A percentile compares a stretch with the other conserved stretches of the same genome.
Evolutionary conservation across 2,329 filamentous ascomycete genomes (phyloP).

Genomic region (Phialophora expanda): DNA sequence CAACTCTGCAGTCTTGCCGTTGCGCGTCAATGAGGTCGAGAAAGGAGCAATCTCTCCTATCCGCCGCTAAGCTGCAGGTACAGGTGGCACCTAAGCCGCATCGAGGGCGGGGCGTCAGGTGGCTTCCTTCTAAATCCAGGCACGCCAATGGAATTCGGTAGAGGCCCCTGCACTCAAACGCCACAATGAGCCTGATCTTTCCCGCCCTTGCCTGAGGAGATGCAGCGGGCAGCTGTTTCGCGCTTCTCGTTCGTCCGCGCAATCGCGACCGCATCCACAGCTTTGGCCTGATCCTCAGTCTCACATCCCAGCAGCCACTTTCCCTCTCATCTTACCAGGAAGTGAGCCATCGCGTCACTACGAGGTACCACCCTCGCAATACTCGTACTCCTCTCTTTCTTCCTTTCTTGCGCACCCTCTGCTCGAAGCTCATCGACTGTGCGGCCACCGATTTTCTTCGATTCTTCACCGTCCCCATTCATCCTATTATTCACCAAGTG

Average conservation of each 20-base stretch:
- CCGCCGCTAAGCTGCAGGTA: constrained; percentile 30
- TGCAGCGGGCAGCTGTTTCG: constrained; percentile 4
- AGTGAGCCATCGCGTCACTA: constrained; percentile 25
- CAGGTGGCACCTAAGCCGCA: constrained; percentile 21
- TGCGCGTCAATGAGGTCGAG: constrained; percentile 3
- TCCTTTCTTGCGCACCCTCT: constrained; percentile 18
- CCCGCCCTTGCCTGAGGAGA: constrained; percentile 7
- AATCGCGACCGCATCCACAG: constrained; percentile 8
- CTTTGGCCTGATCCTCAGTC: constrained; percentile 9
- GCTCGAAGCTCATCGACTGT: constrained; percentile 22
- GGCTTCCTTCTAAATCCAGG: constrained; percentile 32
- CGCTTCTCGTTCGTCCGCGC: constrained; percentile 7
- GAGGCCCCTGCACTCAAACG: not conserved
- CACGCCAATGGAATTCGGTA: constrained; percentile 34
- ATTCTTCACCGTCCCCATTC: constrained; percentile 32
- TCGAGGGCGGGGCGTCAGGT: constrained; percentile 23
- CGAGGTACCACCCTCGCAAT: not conserved
- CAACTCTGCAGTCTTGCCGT: not conserved
- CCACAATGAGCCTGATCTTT: not conserved
- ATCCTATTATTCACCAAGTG: constrained; percentile 28
- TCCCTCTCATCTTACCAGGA: constrained; percentile 17
- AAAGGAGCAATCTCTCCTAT: constrained; percentile 30
- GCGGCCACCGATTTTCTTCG: constrained; percentile 24
- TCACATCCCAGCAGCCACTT: constrained; percentile 22
- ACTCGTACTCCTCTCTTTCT: constrained; percentile 4